phyloP scores from a whole-genome alignment of 1,284 basidiomycete species.

The Trametes pubescens region DNA sequence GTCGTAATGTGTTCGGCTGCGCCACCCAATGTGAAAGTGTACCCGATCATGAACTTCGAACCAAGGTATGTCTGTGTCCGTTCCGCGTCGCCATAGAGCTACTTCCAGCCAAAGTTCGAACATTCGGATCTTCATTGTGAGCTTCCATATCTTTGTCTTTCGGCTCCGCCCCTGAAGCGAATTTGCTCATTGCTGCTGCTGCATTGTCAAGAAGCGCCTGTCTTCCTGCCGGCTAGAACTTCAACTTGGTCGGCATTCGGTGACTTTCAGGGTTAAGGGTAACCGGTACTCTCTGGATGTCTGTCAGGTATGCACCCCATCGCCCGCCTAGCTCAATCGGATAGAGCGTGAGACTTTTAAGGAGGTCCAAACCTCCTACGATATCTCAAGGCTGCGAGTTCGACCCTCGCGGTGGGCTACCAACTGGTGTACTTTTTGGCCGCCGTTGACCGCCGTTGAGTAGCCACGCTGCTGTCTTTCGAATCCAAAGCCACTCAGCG shows the following conservation, averaged over 20 bases:
- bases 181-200: too few species aligned
- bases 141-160: constrained; percentile 1
- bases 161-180: not conserved
- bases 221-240: too few species aligned
- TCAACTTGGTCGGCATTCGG: too few species aligned
- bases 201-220: too few species aligned
- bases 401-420: constrained; percentile 91
- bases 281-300: too few species aligned
- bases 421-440: not conserved
- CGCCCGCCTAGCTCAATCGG: constrained; percentile 87
- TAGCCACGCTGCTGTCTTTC: not conserved
- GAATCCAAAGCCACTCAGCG: too few species aligned
- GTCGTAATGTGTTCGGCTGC: not conserved
- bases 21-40: not conserved
- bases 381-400: constrained; percentile 88
- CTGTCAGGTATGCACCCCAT: not conserved
- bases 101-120: not conserved
- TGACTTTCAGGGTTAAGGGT: too few species aligned
- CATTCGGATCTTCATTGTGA: not conserved
- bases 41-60: constrained; percentile 2
- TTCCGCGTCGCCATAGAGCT: not conserved
- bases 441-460: not conserved
- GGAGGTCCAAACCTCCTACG: not conserved
- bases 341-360: constrained; percentile 83
- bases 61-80: not conserved